Evolutionary conservation across 2,329 filamentous ascomycete species (phyloP).

Genomic region (Penicillium sp.): DNA sequence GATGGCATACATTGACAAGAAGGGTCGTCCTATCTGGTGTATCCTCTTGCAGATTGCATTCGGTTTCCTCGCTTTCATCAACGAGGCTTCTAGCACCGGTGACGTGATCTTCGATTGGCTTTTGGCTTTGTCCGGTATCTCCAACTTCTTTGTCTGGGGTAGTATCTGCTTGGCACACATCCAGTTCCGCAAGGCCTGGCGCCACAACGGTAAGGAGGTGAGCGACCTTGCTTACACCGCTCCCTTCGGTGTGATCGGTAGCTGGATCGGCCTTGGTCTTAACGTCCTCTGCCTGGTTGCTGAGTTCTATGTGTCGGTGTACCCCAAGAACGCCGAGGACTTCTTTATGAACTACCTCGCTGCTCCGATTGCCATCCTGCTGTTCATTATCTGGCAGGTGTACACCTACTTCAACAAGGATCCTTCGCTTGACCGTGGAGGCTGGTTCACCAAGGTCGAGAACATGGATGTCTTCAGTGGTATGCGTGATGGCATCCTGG

Average conservation of each 20-base stretch:
- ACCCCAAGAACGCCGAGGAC: slow-evolving; percentile 34
- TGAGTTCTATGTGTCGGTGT: slow-evolving; percentile 39
- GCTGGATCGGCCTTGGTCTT: slow-evolving; percentile 61
- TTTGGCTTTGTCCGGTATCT: slow-evolving; percentile 62
- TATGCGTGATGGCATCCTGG: slow-evolving; percentile 22
- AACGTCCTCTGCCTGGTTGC: slow-evolving; percentile 56
- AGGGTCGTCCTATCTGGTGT: slow-evolving; percentile 46
- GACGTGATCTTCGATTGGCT: slow-evolving; percentile 63
- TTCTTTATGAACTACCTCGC: slow-evolving; percentile 53
- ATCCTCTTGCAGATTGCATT: slow-evolving; percentile 42
- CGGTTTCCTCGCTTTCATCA: slow-evolving; percentile 44
- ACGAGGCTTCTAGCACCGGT: slow-evolving; percentile 43
- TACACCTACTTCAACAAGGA: slow-evolving; percentile 20
- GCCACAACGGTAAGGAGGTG: slow-evolving; percentile 56
- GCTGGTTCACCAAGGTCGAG: slow-evolving; percentile 16
- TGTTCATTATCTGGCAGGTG: slow-evolving; percentile 37
- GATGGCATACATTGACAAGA: slow-evolving; percentile 47
- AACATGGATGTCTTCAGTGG: slow-evolving; percentile 22
- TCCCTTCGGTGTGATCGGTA: slow-evolving; percentile 61
- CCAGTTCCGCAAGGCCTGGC: slow-evolving; percentile 65
- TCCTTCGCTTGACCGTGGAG: slow-evolving; percentile 21
- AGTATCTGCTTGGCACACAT: slow-evolving; percentile 68
- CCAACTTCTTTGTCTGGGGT: slow-evolving; percentile 65
- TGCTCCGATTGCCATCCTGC: slow-evolving; percentile 24
- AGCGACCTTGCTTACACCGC: slow-evolving; percentile 67